Percentiles rank a stretch among this genome's conserved stretches.
phyloP scores from a whole-genome alignment of 1,139 yeast genomes.

The Geotrichum cucujoidarum region DNA sequence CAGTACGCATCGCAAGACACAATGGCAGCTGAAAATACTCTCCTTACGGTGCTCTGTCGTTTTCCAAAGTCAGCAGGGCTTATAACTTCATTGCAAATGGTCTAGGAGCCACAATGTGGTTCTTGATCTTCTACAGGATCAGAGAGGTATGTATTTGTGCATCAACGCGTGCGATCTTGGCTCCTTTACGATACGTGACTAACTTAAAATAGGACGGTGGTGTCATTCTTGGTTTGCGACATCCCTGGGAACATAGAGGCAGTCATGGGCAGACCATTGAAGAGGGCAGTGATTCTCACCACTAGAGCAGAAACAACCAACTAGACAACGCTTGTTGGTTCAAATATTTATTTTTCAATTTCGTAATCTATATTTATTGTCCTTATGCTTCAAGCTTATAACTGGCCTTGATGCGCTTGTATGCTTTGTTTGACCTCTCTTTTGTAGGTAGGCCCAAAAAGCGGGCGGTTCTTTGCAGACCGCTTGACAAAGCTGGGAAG shows the following conservation, averaged over 20 bases:
- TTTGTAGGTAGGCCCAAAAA: conserved; percentile 25
- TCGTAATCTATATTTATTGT: no score
- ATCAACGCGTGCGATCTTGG: neutral
- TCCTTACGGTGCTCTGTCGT: conserved; percentile 33
- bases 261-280: conserved; percentile 24
- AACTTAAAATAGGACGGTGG: conserved; percentile 35
- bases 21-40: conserved; percentile 16
- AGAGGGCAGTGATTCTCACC: conserved; percentile 14
- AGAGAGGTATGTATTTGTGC: conserved; percentile 47
- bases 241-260: conserved; percentile 41
- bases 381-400: neutral
- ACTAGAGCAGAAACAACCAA: no score
- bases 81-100: conserved; percentile 57
- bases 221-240: conserved; percentile 39
- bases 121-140: conserved; percentile 73
- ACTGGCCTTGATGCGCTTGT: conserved; percentile 17
- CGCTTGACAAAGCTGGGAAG: conserved; percentile 34
- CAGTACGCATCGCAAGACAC: no score
- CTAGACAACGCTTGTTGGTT: no score
- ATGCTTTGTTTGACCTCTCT: conserved; percentile 15
- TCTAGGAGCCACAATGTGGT: conserved; percentile 84
- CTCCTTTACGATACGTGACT: conserved; percentile 8
- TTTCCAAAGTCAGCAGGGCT: conserved; percentile 33
- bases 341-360: no score
- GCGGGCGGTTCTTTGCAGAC: conserved; percentile 31